Base-by-base conservation (phyloP, 139 green algal species). In the Spirogloea muscicola region DNA sequence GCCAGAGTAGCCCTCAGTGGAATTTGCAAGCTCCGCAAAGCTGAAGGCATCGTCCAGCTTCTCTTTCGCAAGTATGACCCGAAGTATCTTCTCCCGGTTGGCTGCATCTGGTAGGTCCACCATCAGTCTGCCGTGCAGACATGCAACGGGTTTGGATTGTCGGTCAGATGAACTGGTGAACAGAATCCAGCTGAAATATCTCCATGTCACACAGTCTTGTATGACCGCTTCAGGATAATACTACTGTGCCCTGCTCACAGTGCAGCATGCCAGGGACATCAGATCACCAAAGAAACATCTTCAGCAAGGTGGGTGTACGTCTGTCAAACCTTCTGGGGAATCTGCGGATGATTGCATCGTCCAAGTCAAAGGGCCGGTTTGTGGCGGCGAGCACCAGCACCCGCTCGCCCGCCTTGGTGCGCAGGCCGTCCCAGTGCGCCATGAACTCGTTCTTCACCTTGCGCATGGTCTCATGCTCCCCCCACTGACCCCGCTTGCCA, bases 381-480 rank as follows among this genome's bases (percentile, higher is more conserved):
- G 88, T 92, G 39, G 88, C 88, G 1, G 84, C 88, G 62, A 92
- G 72, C 68, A 92, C 88, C 72, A 91, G 25, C 9, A 82, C 65
- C 27, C 83, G 72, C 58, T 91, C 87, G 25, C 39, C 42, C 49
- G 84, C 62, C 21, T 76, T 72, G 21, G 87, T 91, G 49, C 71
- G 76, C 68, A 91, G 70, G 44, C 87, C 87, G 68, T 91, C 87
- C 87, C 87, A 91, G 65, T 80, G 64, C 7, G 60, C 36, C 80
- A 91, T 88, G 43, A 88, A 91, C 74, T 91, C 87, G 69, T 84
- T 91, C 68, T 90, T 91, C 63, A 91, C 86, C 63, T 88, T 89
- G 42, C 85, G 78, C 68, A 88, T 85, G 2, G 87, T 88, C 63
- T 91, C 87, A 71, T 91, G 87, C 76, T 91, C 87, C 21, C 69